Base-by-base conservation (phyloP, 2,329 filamentous ascomycete genomes). In the Fusarium mangiferae region DNA sequence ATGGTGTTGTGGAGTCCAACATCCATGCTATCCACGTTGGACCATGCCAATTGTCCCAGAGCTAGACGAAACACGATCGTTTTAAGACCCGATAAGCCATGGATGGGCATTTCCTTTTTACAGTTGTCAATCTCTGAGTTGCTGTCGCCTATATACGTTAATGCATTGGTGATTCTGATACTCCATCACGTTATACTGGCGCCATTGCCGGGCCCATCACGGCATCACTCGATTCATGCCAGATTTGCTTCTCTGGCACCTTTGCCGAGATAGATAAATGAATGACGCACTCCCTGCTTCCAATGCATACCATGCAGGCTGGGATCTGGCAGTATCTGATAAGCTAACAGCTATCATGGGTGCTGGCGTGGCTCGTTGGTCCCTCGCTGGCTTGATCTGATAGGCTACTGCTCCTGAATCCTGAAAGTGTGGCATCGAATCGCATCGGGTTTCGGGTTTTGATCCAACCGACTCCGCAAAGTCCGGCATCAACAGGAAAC, bases 241-340 rank as follows among this genome's bases (percentile, higher is more conserved):
- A 55, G 65, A 42, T 39, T 62, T 69, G 52, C 57, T 48, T 52
- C 41, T 48, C 41, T 66, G 24, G 17, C 35, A 38, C 39, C 20
- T 70, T 52, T 28, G n/a, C 28, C n/a, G 36, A 61, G 52, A 46
- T 72, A 36, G 58, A 68, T 56, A 49, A 61, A 63, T 74, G 72
- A 56, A 74, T 74, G 72, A 74, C 72, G 72, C 72, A 75, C 61
- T 60, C 49, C 44, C 33, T 63, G 46, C 17, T 24, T 45, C 59
- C 39, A 44, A 48, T 51, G 55, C 66, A 70, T 58, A 28, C 39
- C 49, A 72, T 75, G 57, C 60, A 66, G 48, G 63, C 60, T 70
- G 62, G 70, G 68, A 75, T 73, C 72, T 70, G 41, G 59, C 45
- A 70, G 46, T 74, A 72, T 65, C 63, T 69, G 72, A 69, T 74